These are phyloP conservation scores for Ailanthus altissimus DNA, from an alignment of 345 rosid genomes.

Conservation along the genomic window DNA sequence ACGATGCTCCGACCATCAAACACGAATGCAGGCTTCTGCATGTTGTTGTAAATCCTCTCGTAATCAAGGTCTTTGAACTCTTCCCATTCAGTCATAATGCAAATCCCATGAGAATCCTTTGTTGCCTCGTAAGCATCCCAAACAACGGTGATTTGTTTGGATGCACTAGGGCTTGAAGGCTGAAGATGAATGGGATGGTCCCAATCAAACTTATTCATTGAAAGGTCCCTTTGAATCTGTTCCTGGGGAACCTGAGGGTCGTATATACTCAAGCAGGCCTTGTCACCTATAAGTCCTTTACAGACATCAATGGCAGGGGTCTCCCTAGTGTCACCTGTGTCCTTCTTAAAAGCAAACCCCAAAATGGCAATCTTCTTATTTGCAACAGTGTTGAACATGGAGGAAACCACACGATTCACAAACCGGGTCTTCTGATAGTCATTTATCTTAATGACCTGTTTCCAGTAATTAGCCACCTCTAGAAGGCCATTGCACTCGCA, in stretches of 20 bases:
- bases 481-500: slow-evolving; percentile 75
- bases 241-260: slow-evolving; percentile 67
- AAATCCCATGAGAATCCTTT: slow-evolving; percentile 61
- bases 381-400: slow-evolving; percentile 66
- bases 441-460: slow-evolving; percentile 72
- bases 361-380: slow-evolving; percentile 66
- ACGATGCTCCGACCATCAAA: slow-evolving; percentile 50
- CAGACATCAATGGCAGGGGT: slow-evolving; percentile 78
- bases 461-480: slow-evolving; percentile 72
- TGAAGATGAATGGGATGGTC: slow-evolving; percentile 63
- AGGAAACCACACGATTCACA: slow-evolving; percentile 61
- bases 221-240: slow-evolving; percentile 64
- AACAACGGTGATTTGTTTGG: slow-evolving; percentile 50
- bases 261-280: slow-evolving; percentile 58
- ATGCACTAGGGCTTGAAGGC: slow-evolving; percentile 49
- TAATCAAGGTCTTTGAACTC: slow-evolving; percentile 65
- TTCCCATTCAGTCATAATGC: slow-evolving; percentile 72
- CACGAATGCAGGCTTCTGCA: slow-evolving; percentile 48
- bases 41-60: slow-evolving; percentile 41
- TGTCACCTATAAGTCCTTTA: slow-evolving; percentile 61
- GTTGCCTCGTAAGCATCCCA: slow-evolving; percentile 63
- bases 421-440: slow-evolving; percentile 72
- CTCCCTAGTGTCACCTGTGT: slow-evolving; percentile 82
- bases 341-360: slow-evolving; percentile 76
- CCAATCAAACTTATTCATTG: slow-evolving; percentile 77